Percentiles rank a stretch among this genome's conserved stretches.
Conservation (phyloP, 805 yeast species). For the Kazachstania bromeliacearum region DNA sequence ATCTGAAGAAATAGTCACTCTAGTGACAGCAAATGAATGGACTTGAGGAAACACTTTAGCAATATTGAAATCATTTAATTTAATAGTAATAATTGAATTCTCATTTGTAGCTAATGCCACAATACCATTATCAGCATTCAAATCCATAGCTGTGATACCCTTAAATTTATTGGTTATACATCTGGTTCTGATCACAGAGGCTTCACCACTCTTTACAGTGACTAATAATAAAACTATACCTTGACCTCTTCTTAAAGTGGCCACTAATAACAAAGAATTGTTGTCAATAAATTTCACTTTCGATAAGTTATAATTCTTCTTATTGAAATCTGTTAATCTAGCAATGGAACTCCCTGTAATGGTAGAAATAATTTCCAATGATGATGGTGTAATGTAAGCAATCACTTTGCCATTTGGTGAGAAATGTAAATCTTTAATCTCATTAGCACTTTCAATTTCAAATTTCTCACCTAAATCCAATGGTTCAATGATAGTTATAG, state of each 20-base stretch:
- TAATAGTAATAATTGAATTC: conserved; percentile 51
- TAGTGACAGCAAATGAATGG: conserved; percentile 73
- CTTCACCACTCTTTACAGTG: conserved; percentile 23
- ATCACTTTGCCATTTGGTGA: conserved; percentile 57
- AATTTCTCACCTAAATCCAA: conserved; percentile 43
- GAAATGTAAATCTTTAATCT: conserved; percentile 56
- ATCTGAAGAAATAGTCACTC: conserved; percentile 56
- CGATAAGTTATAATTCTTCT: conserved; percentile 21
- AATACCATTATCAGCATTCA: conserved; percentile 27
- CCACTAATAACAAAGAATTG: conserved; percentile 35
- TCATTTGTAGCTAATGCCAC: conserved; percentile 44
- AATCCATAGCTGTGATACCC: conserved; percentile 49
- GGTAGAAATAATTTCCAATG: conserved; percentile 37
- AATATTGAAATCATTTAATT: conserved; percentile 41
- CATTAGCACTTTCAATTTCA: conserved; percentile 41
- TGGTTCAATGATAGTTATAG: conserved; percentile 49
- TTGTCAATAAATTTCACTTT: conserved; percentile 30
- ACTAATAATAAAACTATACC: conserved; percentile 33
- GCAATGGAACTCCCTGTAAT: conserved; percentile 33
- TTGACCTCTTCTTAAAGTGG: conserved; percentile 31
- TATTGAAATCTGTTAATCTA: conserved; percentile 26
- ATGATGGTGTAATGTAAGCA: conserved; percentile 48
- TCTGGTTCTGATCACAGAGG: conserved; percentile 19
- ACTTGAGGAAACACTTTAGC: conserved; percentile 47
- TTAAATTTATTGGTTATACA: conserved; percentile 32